These are phyloP conservation scores for Stylonectria norvegica DNA, from an alignment of 2,329 filamentous ascomycete species.

Conservation along the genomic window DNA sequence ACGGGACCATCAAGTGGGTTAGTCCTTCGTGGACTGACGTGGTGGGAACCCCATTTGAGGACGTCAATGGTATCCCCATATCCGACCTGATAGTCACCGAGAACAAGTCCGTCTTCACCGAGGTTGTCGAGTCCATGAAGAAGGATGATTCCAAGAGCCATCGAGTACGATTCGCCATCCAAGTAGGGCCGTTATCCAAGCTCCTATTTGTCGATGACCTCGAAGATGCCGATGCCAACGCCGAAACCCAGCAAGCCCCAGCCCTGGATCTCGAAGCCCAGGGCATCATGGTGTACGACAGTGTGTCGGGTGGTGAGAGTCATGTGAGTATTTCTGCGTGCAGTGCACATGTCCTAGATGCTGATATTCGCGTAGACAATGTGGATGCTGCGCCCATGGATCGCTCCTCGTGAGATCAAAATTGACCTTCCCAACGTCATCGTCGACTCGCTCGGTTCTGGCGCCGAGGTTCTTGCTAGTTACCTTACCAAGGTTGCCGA, in stretches of 20 bases:
- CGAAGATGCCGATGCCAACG: conserved; percentile 36
- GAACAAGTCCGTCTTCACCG: conserved; percentile 75
- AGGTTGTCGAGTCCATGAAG: conserved; percentile 83
- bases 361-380: conserved; percentile 65
- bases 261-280: conserved; percentile 85
- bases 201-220: conserved; percentile 48
- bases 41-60: conserved; percentile 72
- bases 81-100: conserved; percentile 74
- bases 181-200: conserved; percentile 66
- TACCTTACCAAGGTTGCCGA: conserved; percentile 90
- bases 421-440: conserved; percentile 88
- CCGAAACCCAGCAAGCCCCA: conserved; percentile 36
- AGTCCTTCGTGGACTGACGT: conserved; percentile 95
- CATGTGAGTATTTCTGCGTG: conserved; percentile 62
- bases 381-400: conserved; percentile 98
- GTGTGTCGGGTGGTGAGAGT: conserved; percentile 78
- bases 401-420: conserved; percentile 84
- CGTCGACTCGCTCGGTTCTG: conserved; percentile 89
- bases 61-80: conserved; percentile 73
- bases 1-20: conserved; percentile 90
- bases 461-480: conserved; percentile 89
- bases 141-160: conserved; percentile 91
- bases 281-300: conserved; percentile 97
- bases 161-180: conserved; percentile 76
- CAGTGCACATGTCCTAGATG: conserved; percentile 6